Conservation (phyloP, 495 filamentous ascomycete species). For the Copromyces sp. region DNA sequence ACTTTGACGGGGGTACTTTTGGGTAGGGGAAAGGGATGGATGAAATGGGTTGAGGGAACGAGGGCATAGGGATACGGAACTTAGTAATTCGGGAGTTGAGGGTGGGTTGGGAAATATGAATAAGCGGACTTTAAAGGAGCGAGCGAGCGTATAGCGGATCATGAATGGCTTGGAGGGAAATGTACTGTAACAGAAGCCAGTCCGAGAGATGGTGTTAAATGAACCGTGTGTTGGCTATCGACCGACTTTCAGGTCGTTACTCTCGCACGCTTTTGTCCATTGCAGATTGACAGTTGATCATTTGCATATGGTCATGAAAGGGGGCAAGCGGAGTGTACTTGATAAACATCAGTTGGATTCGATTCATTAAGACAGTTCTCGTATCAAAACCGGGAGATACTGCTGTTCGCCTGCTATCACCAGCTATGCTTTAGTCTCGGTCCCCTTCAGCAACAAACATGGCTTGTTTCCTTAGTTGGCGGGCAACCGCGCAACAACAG, state of each 20-base stretch:
- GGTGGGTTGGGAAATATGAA: neutral
- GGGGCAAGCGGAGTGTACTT: neutral
- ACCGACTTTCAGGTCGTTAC: neutral
- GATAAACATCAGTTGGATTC: neutral
- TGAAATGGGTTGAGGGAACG: neutral
- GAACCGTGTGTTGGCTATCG: neutral
- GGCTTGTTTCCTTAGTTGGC: conserved; percentile 32
- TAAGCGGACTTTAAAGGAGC: neutral
- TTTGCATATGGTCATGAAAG: neutral
- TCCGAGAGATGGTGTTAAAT: neutral
- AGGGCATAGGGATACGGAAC: neutral
- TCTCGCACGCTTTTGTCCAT: neutral
- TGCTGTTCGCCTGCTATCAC: neutral
- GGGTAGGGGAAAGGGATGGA: neutral
- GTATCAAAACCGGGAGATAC: neutral
- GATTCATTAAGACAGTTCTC: neutral
- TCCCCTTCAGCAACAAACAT: neutral
- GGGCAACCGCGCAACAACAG: conserved; percentile 66
- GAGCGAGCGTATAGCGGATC: neutral
- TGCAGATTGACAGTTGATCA: neutral
- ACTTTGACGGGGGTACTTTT: neutral
- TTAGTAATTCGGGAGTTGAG: neutral
- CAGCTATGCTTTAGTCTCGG: neutral
- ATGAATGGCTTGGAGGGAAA: neutral
- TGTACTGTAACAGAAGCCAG: neutral